Base-by-base conservation (phyloP, 2,329 filamentous ascomycete genomes). In the Penicillium sp. region DNA sequence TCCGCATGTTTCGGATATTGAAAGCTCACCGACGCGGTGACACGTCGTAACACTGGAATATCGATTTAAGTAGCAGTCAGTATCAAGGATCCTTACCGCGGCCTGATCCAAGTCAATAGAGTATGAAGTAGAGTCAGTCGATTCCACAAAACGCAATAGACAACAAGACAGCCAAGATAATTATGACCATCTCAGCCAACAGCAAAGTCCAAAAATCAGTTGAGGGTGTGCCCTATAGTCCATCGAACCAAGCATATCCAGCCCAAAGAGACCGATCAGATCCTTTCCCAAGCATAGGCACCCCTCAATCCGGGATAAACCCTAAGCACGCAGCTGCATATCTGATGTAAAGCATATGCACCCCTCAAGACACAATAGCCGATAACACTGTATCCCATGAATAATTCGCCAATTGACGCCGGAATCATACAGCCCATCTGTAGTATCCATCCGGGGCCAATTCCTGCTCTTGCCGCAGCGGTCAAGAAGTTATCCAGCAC, bases 401-500 rank as follows among this genome's bases (percentile, higher is more conserved):
- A 31, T 31, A 31, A 13, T 31, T 31, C 31, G 12, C 31, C 31
- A 31, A 31, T 31, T 13, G 31, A 1, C 25, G 13, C 12, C 12
- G 5, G 31, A 13, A 41, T 1, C 35, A 45, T 7, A 29, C 17
- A 49, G 35, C 43, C 35, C 35, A 31, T 19, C 8, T 39, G 25
- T 25, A 27, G 15, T 10, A 13, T 41, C 15, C 6, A 15, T 17
- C 33, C 33, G 2, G 25, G 17, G 1, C 29, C 4, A 35, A n/a
- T 49, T 33, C 36, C 44, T 36, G 43, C 52, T 31, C 39, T 45
- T 25, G 6, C 23, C 25, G 45, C 52, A 49, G 53, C 48, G 48
- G 53, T 52, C 53, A 52, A 56, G 31, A 51, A 15, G n/a, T 42
- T 49, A 17, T 52, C 47, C 47, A 56, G 25, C 41, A 51, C 19